A percentile compares a stretch with the other conserved stretches of the same genome.
These are phyloP conservation scores for Mentha longifolia DNA, from an alignment of 257 asterid genomes.

Conservation along the genomic window DNA sequence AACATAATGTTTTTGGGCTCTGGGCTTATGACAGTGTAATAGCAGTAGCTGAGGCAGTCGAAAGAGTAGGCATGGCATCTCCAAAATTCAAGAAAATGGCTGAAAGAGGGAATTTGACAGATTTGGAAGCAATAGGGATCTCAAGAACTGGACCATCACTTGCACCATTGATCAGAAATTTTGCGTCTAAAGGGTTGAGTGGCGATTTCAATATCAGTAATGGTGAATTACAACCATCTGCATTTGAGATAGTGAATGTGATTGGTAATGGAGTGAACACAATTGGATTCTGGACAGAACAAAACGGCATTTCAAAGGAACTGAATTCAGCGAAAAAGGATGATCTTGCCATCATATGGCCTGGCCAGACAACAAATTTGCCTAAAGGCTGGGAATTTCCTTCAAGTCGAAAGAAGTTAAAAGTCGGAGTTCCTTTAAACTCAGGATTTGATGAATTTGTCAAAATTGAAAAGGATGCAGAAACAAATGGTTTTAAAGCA, in stretches of 20 bases:
- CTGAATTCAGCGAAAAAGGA: constrained; percentile 20
- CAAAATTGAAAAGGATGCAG: constrained; percentile 40
- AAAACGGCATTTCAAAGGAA: too few relatives aligned
- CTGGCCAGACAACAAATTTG: constrained; percentile 35
- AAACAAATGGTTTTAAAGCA: constrained; percentile 26
- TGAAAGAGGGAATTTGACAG: constrained; percentile 32
- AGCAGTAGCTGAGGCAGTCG: constrained; percentile 43
- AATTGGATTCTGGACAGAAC: too few relatives aligned
- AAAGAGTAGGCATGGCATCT: constrained; percentile 31
- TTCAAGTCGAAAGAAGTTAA: constrained; percentile 40
- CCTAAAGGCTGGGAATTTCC: constrained; percentile 55
- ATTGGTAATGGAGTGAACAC: background rate
- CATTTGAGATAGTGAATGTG: constrained; percentile 48
- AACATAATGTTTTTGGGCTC: constrained; percentile 37
- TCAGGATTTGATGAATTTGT: constrained; percentile 43
- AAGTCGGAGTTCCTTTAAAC: background rate
- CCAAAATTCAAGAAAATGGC: constrained; percentile 24
- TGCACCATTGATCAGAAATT: constrained; percentile 36
- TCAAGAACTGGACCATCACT: constrained; percentile 46
- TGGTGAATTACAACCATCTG: too few relatives aligned
- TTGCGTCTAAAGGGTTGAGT: constrained; percentile 45
- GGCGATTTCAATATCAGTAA: constrained; percentile 40
- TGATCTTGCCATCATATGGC: constrained; percentile 47
- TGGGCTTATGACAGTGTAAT: constrained; percentile 53
- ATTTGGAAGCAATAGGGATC: constrained; percentile 45